phyloP scores from a whole-genome alignment of 495 filamentous ascomycete genomes.

The Xylaria acuta region DNA sequence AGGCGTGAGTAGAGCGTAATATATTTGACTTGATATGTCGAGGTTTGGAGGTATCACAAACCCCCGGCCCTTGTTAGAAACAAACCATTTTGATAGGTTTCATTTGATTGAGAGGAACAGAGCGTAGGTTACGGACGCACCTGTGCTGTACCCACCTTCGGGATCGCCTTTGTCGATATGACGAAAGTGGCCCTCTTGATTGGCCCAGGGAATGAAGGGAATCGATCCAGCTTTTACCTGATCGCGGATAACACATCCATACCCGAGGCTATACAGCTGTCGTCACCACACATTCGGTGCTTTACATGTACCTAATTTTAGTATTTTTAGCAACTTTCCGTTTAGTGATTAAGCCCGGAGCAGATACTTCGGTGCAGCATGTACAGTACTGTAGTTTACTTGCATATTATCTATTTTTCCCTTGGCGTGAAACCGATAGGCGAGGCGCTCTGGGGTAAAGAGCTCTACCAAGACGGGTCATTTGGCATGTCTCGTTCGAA shows the following conservation, averaged over 20 bases:
- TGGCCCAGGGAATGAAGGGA: conserved; percentile 7
- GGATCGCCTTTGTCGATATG: conserved; percentile 13
- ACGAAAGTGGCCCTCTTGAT: conserved; percentile 16
- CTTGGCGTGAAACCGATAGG: neutral
- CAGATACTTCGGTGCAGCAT: neutral
- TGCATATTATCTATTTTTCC: neutral
- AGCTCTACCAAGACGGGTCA: neutral
- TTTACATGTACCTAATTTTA: conserved; percentile 14
- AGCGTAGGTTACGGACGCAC: neutral
- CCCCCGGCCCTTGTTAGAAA: neutral
- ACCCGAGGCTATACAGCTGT: conserved; percentile 11
- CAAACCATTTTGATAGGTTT: neutral
- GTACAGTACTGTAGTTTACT: neutral
- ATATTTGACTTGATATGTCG: neutral
- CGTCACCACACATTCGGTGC: neutral
- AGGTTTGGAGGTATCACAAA: neutral
- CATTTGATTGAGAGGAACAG: neutral
- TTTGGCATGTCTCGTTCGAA: neutral
- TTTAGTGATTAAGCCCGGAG: neutral
- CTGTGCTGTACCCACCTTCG: neutral
- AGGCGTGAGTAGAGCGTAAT: neutral
- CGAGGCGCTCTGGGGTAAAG: neutral
- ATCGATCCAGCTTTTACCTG: conserved; percentile 26
- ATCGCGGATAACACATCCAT: conserved; percentile 23
- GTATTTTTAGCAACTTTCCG: conserved; percentile 16